A percentile compares a stretch with the other conserved stretches of the same genome.
phyloP scores from a whole-genome alignment of 768 basidiomycete species.

The Lyophyllum decastes region DNA sequence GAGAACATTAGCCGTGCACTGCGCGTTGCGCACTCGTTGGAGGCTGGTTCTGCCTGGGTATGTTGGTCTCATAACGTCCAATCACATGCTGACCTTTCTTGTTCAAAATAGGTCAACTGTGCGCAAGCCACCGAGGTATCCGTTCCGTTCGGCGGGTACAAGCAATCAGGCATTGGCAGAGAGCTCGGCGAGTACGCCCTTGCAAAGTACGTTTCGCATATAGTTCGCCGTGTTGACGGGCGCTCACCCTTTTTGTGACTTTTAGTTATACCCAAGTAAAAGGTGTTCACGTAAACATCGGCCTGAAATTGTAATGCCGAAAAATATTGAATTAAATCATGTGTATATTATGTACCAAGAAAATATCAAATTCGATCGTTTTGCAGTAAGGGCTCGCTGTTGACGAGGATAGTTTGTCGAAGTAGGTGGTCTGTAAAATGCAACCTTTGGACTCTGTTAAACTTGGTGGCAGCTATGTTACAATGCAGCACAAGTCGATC shows the following conservation, averaged over 20 bases:
- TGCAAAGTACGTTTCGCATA: slow-evolving; percentile 18
- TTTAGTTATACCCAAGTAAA: slow-evolving; percentile 24
- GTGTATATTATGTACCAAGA: too few relatives aligned
- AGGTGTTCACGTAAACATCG: slow-evolving; percentile 22
- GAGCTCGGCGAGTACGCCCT: slow-evolving; percentile 29
- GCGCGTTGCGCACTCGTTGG: slow-evolving; percentile 66
- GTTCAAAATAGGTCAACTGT: slow-evolving; percentile 20
- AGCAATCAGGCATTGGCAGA: slow-evolving; percentile 26
- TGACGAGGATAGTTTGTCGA: too few relatives aligned
- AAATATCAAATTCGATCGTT: too few relatives aligned
- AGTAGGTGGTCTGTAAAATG: too few relatives aligned
- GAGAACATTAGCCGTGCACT: slow-evolving; percentile 76
- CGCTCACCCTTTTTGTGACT: not conserved
- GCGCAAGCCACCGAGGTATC: slow-evolving; percentile 10
- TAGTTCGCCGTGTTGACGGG: not conserved
- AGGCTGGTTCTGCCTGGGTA: slow-evolving; percentile 24
- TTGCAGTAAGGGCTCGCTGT: too few relatives aligned
- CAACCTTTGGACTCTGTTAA: too few relatives aligned
- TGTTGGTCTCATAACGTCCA: not conserved
- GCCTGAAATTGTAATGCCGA: slow-evolving; percentile 12
- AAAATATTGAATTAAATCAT: too few relatives aligned
- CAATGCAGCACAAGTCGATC: too few relatives aligned
- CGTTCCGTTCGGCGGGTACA: slow-evolving; percentile 29
- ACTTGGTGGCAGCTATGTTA: too few relatives aligned
- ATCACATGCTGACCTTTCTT: not conserved